Evolutionary conservation across 768 basidiomycete species (phyloP).

Genomic region (Leucosporidium creatinivorum): DNA sequence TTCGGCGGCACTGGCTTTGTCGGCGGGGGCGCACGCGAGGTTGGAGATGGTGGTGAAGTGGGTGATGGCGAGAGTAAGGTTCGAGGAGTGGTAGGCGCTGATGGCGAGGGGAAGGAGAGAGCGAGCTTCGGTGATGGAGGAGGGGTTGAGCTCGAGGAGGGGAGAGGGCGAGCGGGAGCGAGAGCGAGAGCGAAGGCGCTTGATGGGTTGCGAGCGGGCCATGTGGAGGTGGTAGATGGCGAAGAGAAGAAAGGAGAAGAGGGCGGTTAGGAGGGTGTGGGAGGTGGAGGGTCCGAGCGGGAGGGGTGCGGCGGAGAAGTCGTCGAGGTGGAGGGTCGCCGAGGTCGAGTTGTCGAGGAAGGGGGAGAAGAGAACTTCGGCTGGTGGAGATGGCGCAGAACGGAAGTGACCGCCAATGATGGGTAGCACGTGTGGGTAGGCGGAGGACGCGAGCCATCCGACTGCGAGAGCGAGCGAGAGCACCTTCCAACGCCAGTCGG

Average conservation of each 20-base stretch:
- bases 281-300: too few species aligned
- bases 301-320: too few species aligned
- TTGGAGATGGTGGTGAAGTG: not conserved
- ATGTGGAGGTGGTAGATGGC: not conserved
- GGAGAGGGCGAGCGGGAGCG: not conserved
- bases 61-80: not conserved
- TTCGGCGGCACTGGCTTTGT: constrained; percentile 17
- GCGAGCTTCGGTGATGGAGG: not conserved
- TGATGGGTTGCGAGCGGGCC: not conserved
- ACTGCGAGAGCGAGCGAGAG: constrained; percentile 8
- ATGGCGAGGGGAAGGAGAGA: constrained; percentile 3
- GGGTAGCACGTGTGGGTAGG: not conserved
- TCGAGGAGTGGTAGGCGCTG: not conserved
- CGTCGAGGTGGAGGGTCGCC: too few species aligned
- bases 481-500: constrained; percentile 17
- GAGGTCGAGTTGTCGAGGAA: too few species aligned
- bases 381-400: too few species aligned
- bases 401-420: too few species aligned
- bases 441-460: not conserved
- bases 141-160: constrained; percentile 20
- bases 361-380: too few species aligned
- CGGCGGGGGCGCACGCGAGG: not conserved
- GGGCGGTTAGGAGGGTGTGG: too few species aligned
- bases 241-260: not conserved
- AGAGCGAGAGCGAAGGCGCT: too few species aligned